phyloP scores from a whole-genome alignment of 805 yeast genomes.

The Yarrowia alimentaria region DNA sequence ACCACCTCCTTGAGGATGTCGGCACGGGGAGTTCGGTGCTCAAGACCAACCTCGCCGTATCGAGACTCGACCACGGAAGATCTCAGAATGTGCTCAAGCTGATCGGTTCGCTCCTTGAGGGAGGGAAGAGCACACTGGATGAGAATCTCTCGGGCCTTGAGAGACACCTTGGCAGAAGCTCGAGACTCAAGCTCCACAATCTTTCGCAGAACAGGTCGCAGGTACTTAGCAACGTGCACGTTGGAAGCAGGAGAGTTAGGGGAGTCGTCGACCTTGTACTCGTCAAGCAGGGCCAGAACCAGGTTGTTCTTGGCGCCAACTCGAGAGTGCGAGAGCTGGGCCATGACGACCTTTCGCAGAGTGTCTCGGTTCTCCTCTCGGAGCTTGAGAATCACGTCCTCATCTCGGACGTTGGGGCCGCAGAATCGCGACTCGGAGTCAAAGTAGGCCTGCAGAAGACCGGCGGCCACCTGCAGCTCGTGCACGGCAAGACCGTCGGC shows the following conservation, averaged over 20 bases:
- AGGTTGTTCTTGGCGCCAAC: constrained; percentile 91
- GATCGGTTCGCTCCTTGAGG: constrained; percentile 92
- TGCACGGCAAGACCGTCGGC: constrained; percentile 75
- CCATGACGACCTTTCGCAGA: constrained; percentile 65
- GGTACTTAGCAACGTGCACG: constrained; percentile 62
- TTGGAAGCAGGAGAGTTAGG: constrained; percentile 52
- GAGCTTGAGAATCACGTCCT: constrained; percentile 79
- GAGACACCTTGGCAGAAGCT: constrained; percentile 86
- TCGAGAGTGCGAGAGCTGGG: constrained; percentile 85
- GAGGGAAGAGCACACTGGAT: constrained; percentile 98
- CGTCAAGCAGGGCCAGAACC: constrained; percentile 77
- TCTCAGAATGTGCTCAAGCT: constrained; percentile 91
- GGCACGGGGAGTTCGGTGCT: constrained; percentile 78
- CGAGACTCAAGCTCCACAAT: constrained; percentile 88
- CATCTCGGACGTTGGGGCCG: constrained; percentile 75
- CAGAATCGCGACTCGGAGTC: constrained; percentile 75
- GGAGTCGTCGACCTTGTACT: constrained; percentile 51
- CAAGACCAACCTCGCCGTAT: constrained; percentile 78
- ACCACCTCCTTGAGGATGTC: constrained; percentile 84
- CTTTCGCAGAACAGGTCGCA: constrained; percentile 69
- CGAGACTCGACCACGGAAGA: constrained; percentile 85
- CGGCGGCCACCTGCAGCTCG: constrained; percentile 73
- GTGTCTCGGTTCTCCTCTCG: constrained; percentile 85
- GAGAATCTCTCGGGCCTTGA: constrained; percentile 92
- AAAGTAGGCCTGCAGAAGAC: constrained; percentile 68